These are phyloP conservation scores for Termitomyces sp. DNA, from an alignment of 768 basidiomycete species.

Conservation along the genomic window DNA sequence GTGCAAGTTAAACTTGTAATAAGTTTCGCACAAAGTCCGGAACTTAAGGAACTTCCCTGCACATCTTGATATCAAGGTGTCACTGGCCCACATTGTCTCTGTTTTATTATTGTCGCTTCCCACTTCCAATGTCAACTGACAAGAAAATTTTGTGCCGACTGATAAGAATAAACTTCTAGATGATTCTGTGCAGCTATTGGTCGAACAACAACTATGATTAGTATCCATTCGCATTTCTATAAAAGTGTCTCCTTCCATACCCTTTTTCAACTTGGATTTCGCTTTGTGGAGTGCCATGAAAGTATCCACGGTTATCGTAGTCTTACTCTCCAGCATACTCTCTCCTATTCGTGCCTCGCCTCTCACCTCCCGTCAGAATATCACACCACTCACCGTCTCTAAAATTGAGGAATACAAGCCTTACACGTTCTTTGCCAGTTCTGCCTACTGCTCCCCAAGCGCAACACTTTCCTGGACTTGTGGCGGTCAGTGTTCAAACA, in stretches of 20 bases:
- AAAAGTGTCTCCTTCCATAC: neutral
- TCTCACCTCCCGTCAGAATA: slow-evolving; percentile 13
- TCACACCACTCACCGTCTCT: slow-evolving; percentile 25
- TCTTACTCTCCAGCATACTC: neutral
- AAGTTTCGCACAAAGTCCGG: too few species aligned
- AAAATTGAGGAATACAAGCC: slow-evolving; percentile 33
- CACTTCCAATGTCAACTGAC: neutral
- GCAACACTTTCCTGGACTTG: slow-evolving; percentile 40
- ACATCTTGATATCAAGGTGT: too few species aligned
- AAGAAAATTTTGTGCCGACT: too few species aligned
- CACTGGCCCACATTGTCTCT: too few species aligned
- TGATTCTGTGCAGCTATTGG: neutral
- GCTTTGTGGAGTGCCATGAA: neutral
- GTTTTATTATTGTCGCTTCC: too few species aligned
- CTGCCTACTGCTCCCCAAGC: slow-evolving; percentile 34
- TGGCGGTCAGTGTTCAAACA: slow-evolving; percentile 23
- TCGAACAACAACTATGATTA: too few species aligned
- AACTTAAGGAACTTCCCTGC: too few species aligned
- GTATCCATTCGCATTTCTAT: neutral
- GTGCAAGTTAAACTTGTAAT: too few species aligned
- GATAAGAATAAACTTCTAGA: neutral
- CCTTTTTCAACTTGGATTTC: neutral
- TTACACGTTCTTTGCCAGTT: slow-evolving; percentile 36
- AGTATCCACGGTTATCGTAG: neutral
- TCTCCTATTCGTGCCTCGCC: neutral